Evolutionary conservation across 1,284 basidiomycete genomes (phyloP).

Genomic region (Singerocomus inundabilis): DNA sequence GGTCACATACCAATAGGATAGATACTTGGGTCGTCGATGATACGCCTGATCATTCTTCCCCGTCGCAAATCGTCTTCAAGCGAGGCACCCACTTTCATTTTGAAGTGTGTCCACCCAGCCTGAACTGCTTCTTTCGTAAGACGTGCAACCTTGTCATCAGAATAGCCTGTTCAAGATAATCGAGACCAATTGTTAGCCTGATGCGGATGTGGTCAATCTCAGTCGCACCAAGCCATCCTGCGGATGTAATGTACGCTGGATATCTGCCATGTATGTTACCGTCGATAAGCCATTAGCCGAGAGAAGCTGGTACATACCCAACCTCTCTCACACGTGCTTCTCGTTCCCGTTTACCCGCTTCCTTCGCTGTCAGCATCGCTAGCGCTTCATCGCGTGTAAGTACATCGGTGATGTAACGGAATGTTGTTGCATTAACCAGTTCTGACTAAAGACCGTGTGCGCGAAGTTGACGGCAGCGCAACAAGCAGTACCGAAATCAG

Average conservation of each 20-base stretch:
- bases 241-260: constrained; percentile 91
- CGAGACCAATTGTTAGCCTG: too few species aligned
- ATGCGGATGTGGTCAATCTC: background rate
- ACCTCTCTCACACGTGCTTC: constrained; percentile 67
- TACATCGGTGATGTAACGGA: constrained; percentile 90
- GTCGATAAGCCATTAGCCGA: background rate
- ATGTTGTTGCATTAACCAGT: constrained; percentile 78
- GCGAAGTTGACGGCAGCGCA: constrained; percentile 2
- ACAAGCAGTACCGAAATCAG: background rate
- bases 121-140: constrained; percentile 84
- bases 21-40: constrained; percentile 86
- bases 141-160: constrained; percentile 84
- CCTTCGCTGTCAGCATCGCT: constrained; percentile 73
- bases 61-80: constrained; percentile 80
- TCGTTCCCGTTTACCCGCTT: constrained; percentile 72
- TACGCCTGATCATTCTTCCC: constrained; percentile 82
- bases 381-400: constrained; percentile 89
- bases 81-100: constrained; percentile 93
- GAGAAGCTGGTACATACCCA: constrained; percentile 42
- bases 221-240: constrained; percentile 78
- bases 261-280: constrained; percentile 50
- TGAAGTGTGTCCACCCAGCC: constrained; percentile 92
- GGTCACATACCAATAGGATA: constrained; percentile 70
- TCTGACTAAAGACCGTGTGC: constrained; percentile 59
- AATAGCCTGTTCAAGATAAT: constrained; percentile 47